These are phyloP conservation scores for Pouteria campechiana DNA, from an alignment of 179 eudicot species.

Conservation along the genomic window DNA sequence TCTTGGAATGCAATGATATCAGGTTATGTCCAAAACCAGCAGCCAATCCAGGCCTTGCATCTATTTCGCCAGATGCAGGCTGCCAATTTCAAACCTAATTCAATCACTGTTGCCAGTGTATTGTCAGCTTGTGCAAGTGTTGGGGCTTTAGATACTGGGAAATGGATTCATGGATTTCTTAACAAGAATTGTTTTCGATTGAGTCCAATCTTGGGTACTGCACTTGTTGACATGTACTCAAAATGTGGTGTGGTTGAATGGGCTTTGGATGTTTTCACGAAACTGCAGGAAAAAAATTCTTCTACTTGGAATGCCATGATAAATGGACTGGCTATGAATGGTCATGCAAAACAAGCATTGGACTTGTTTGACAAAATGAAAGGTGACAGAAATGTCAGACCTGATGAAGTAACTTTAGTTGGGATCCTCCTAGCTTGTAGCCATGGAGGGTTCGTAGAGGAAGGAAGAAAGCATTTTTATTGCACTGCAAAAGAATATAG, in stretches of 20 bases:
- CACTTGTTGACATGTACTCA: conserved; percentile 29
- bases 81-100: conserved; percentile 43
- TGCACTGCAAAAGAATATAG: conserved; percentile 32
- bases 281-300: conserved; percentile 10
- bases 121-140: conserved; percentile 77
- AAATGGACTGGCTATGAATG: conserved; percentile 39
- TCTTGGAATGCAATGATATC: conserved; percentile 83
- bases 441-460: conserved; percentile 51
- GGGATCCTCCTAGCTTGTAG: conserved; percentile 61
- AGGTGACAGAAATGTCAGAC: conserved; percentile 29
- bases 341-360: conserved; percentile 46
- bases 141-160: conserved; percentile 77
- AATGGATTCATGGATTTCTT: conserved; percentile 65
- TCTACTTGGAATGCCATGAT: conserved; percentile 34
- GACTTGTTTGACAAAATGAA: conserved; percentile 47
- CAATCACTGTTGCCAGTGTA: conserved; percentile 61
- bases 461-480: conserved; percentile 42
- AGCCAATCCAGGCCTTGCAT: conserved; percentile 49
- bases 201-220: conserved; percentile 61
- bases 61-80: conserved; percentile 65
- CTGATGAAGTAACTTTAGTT: conserved; percentile 49
- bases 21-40: conserved; percentile 66
- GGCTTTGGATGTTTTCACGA: conserved; percentile 17
- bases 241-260: conserved; percentile 23
- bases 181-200: conserved; percentile 36